phyloP scores from a whole-genome alignment of 345 rosid genomes.

The Geranium brycei region DNA sequence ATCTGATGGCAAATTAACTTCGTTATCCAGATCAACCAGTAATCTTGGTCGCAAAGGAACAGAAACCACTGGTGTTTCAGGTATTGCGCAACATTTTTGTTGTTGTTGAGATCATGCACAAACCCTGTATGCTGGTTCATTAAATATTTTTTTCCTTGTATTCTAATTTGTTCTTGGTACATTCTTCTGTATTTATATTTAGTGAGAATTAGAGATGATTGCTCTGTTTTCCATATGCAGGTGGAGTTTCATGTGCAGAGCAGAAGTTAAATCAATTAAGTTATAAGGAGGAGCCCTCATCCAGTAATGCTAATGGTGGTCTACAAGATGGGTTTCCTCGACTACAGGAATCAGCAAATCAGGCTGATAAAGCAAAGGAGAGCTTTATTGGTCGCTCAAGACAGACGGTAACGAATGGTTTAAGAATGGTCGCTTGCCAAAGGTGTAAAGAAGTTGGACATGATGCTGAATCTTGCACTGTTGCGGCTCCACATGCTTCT shows the following conservation, averaged over 20 bases:
- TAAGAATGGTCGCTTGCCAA: constrained; percentile 35
- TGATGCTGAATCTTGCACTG: constrained; percentile 40
- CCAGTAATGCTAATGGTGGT: constrained; percentile 29
- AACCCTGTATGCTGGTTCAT: not conserved
- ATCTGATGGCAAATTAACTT: constrained; percentile 48
- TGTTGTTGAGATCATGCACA: not conserved
- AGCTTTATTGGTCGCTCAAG: constrained; percentile 28
- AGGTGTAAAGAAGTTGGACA: constrained; percentile 52
- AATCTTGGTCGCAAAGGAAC: constrained; percentile 22
- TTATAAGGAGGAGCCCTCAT: constrained; percentile 45
- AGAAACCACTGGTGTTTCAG: constrained; percentile 36
- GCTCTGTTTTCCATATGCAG: constrained; percentile 22
- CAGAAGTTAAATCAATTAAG: constrained; percentile 33
- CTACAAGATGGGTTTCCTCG: constrained; percentile 39
- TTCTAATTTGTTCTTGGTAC: constrained; percentile 4
- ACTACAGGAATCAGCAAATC: constrained; percentile 40
- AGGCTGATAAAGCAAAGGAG: constrained; percentile 48
- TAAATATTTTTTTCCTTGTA: not conserved
- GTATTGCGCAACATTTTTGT: constrained; percentile 27
- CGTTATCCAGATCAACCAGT: constrained; percentile 42
- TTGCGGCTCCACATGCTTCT: constrained; percentile 26
- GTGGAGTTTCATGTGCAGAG: constrained; percentile 36
- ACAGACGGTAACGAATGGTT: constrained; percentile 25
- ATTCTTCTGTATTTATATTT: not conserved
- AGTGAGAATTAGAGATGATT: not conserved